Conservation (phyloP, 2,329 filamentous ascomycete genomes). For the Curvularia sp. region DNA sequence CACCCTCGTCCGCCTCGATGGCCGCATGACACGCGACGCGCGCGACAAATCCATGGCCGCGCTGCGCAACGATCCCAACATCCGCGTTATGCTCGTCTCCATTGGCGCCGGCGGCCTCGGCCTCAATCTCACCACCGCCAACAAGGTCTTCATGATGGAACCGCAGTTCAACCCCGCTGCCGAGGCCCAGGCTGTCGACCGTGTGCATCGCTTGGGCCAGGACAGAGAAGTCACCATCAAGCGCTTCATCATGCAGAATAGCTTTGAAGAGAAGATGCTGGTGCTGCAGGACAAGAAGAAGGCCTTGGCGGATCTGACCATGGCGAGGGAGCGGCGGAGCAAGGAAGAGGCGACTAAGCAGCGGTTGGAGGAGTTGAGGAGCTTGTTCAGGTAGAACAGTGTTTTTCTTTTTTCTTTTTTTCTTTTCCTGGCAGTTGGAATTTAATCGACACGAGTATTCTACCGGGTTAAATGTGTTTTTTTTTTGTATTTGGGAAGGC, state of each 20-base stretch:
- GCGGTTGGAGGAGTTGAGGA: conserved; percentile 67
- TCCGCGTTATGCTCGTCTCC: conserved; percentile 86
- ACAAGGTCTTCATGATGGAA: conserved; percentile 95
- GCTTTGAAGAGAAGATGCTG: conserved; percentile 94
- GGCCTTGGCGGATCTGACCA: conserved; percentile 82
- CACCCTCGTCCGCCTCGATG: conserved; percentile 81
- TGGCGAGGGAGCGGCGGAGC: conserved; percentile 58
- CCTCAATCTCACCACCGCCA: conserved; percentile 86
- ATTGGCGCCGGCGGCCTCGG: conserved; percentile 92
- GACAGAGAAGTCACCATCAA: conserved; percentile 86
- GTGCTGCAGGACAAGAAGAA: conserved; percentile 91
- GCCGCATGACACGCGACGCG: conserved; percentile 79
- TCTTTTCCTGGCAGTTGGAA: too few relatives aligned
- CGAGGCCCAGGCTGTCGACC: conserved; percentile 92
- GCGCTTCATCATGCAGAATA: conserved; percentile 86
- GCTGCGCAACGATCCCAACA: conserved; percentile 74
- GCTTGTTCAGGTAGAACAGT: conserved; percentile 59
- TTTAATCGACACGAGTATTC: too few relatives aligned
- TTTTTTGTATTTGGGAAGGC: too few relatives aligned
- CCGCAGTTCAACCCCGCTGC: conserved; percentile 96
- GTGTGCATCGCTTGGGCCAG: conserved; percentile 73
- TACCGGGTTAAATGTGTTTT: too few relatives aligned
- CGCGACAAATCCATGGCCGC: conserved; percentile 77
- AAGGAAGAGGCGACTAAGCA: conserved; percentile 70
- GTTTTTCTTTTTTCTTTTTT: background rate